A percentile compares a stretch with the other conserved stretches of the same genome.
phyloP scores from a whole-genome alignment of 495 filamentous ascomycete species.

The Penicillium manginii region DNA sequence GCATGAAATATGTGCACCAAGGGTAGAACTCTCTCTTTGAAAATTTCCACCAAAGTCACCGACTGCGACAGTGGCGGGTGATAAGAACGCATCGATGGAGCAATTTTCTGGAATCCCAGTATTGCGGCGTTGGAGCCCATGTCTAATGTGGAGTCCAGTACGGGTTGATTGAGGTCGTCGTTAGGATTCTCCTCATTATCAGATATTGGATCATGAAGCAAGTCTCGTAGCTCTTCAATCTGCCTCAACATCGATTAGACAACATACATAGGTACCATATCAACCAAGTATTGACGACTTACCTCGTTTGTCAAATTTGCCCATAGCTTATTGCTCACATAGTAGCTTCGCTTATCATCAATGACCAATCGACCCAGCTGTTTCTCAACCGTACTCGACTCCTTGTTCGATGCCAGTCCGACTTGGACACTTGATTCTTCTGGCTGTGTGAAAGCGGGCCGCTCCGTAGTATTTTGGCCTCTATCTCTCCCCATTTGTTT shows the following conservation, averaged over 20 bases:
- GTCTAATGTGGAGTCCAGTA: slow-evolving; percentile 12
- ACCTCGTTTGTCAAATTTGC: slow-evolving; percentile 75
- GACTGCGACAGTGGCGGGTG: slow-evolving; percentile 61
- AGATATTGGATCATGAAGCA: slow-evolving; percentile 55
- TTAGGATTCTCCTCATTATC: slow-evolving; percentile 42
- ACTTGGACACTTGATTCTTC: neutral
- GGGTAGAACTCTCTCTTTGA: slow-evolving; percentile 64
- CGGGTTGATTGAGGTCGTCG: neutral
- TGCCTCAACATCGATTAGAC: neutral
- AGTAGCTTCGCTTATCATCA: slow-evolving; percentile 69
- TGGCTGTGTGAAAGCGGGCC: neutral
- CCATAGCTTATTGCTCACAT: slow-evolving; percentile 81
- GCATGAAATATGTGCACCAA: slow-evolving; percentile 65
- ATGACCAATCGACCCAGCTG: slow-evolving; percentile 70
- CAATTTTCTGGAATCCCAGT: slow-evolving; percentile 55
- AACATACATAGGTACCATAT: too few relatives aligned
- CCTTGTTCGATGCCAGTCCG: neutral
- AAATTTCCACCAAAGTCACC: slow-evolving; percentile 63
- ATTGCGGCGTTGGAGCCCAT: slow-evolving; percentile 38
- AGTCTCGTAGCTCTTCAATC: slow-evolving; percentile 62
- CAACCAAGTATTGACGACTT: slow-evolving; percentile 7
- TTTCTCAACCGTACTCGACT: neutral
- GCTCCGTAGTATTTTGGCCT: neutral
- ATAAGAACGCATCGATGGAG: slow-evolving; percentile 22
- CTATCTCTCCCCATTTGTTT: neutral